phyloP scores from a whole-genome alignment of 352 stramenopile species.

The Phytophthora rubi region DNA sequence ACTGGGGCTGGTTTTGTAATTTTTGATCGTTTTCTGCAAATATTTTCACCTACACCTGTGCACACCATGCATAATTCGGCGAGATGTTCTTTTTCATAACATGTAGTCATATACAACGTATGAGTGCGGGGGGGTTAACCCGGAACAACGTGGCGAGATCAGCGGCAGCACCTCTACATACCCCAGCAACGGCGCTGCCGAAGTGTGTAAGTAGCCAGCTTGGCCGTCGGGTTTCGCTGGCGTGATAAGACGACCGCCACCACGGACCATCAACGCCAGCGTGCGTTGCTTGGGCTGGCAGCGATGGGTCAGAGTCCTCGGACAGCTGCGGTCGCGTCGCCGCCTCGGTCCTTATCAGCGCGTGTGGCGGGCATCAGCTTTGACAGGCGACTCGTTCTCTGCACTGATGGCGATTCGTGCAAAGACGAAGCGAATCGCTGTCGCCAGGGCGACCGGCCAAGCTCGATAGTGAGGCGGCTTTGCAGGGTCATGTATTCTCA shows the following conservation, averaged over 20 bases:
- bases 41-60: too few species aligned
- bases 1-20: too few species aligned
- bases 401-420: conserved; percentile 27
- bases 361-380: too few species aligned
- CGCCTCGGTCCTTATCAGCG: conserved; percentile 23
- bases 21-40: too few species aligned
- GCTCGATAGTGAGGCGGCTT: too few species aligned
- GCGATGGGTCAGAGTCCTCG: not conserved
- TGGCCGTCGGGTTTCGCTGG: too few species aligned
- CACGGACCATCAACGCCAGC: not conserved
- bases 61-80: too few species aligned
- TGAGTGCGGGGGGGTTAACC: too few species aligned
- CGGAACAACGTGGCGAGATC: conserved; percentile 31
- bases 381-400: conserved; percentile 9
- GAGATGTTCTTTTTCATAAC: too few species aligned
- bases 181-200: not conserved
- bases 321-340: conserved; percentile 5
- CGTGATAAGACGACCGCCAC: too few species aligned
- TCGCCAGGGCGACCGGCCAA: conserved; percentile 11
- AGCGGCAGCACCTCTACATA: conserved; percentile 23
- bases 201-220: not conserved
- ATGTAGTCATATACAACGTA: too few species aligned
- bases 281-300: not conserved
- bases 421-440: conserved; percentile 22
- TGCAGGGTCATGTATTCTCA: not conserved